phyloP scores from a whole-genome alignment of 2,329 filamentous ascomycete species.

The Xylariaceae sp. region DNA sequence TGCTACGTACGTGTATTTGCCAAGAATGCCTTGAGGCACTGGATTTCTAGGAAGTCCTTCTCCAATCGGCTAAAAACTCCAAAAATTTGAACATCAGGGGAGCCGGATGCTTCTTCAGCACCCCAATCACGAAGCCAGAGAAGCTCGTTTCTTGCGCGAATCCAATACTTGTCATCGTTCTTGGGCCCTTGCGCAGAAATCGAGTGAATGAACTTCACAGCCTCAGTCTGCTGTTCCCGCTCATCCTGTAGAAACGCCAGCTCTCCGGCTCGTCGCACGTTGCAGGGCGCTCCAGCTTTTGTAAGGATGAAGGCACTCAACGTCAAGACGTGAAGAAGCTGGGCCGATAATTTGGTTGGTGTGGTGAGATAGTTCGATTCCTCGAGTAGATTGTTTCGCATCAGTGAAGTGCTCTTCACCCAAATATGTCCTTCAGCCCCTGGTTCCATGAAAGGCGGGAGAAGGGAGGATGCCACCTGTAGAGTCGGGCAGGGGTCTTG shows the following conservation, averaged over 20 bases:
- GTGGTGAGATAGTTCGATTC: slow-evolving; percentile 60
- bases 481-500: slow-evolving; percentile 52
- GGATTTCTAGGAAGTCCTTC: slow-evolving; percentile 59
- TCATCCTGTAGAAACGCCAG: slow-evolving; percentile 59
- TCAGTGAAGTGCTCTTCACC: slow-evolving; percentile 39
- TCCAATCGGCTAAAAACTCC: slow-evolving; percentile 57
- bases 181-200: slow-evolving; percentile 47
- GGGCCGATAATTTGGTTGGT: slow-evolving; percentile 50
- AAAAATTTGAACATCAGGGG: slow-evolving; percentile 31
- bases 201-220: slow-evolving; percentile 53
- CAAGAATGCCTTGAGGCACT: slow-evolving; percentile 64
- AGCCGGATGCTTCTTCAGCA: slow-evolving; percentile 39
- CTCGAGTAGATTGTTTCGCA: slow-evolving; percentile 51
- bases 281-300: slow-evolving; percentile 45
- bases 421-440: slow-evolving; percentile 34
- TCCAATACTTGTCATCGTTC: slow-evolving; percentile 61
- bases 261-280: slow-evolving; percentile 53
- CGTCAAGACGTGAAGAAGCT: slow-evolving; percentile 58
- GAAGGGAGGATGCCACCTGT: slow-evolving; percentile 41
- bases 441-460: slow-evolving; percentile 39
- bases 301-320: slow-evolving; percentile 55
- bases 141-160: slow-evolving; percentile 55
- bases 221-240: slow-evolving; percentile 58
- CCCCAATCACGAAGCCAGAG: slow-evolving; percentile 74
- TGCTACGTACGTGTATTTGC: slow-evolving; percentile 51